A percentile compares a stretch with the other conserved stretches of the same genome.
Evolutionary conservation across 2,329 filamentous ascomycete genomes (phyloP).

Genomic region (Arthrobotrys sphaeroides): DNA sequence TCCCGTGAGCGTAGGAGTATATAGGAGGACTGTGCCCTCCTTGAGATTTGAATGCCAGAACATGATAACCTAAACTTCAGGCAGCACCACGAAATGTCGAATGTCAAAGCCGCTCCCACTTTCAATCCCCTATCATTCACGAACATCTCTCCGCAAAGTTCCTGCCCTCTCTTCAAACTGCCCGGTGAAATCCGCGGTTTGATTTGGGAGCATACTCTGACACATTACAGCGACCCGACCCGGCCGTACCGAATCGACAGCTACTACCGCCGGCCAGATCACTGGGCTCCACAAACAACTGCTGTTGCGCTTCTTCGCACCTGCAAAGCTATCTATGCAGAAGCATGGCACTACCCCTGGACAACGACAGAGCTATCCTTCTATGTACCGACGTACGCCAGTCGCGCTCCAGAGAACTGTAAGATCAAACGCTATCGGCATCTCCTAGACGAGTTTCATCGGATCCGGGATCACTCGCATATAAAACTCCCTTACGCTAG

Average conservation of each 20-base stretch:
- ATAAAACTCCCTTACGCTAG: slow-evolving; percentile 59
- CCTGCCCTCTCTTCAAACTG: slow-evolving; percentile 57
- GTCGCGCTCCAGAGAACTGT: slow-evolving; percentile 59
- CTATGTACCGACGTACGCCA: slow-evolving; percentile 60
- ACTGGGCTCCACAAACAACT: slow-evolving; percentile 61
- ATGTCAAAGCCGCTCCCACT: too few species aligned
- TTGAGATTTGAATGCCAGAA: too few species aligned
- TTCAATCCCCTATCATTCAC: background rate
- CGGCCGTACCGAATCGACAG: slow-evolving; percentile 47
- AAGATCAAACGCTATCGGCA: too few species aligned
- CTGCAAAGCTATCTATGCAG: slow-evolving; percentile 63
- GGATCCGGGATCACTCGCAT: slow-evolving; percentile 54
- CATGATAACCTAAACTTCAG: too few species aligned
- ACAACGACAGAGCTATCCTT: slow-evolving; percentile 61
- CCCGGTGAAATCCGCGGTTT: slow-evolving; percentile 66
- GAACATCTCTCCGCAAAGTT: background rate
- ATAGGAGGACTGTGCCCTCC: too few species aligned
- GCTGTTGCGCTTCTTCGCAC: slow-evolving; percentile 62
- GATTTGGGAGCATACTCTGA: slow-evolving; percentile 64
- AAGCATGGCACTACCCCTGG: slow-evolving; percentile 64
- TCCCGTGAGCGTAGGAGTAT: too few species aligned
- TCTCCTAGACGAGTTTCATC: too few species aligned
- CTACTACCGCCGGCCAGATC: slow-evolving; percentile 63
- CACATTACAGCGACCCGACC: slow-evolving; percentile 60
- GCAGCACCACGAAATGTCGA: too few species aligned